These are phyloP conservation scores for Penicillium atrosanguineum DNA, from an alignment of 495 filamentous ascomycete species.

Conservation along the genomic window DNA sequence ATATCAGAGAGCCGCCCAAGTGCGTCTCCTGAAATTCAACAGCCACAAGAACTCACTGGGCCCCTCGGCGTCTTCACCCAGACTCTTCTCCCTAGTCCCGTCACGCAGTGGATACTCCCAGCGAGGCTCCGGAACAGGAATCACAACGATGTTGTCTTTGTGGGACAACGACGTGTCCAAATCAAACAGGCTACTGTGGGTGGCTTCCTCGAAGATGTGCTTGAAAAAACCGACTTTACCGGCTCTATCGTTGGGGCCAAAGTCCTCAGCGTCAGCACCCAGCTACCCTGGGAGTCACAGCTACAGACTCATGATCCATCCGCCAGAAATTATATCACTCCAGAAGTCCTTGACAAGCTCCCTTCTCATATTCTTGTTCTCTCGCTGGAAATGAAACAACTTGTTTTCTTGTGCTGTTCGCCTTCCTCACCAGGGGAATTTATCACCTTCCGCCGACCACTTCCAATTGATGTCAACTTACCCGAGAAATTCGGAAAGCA, in stretches of 20 bases:
- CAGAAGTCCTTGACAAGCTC: constrained; percentile 27
- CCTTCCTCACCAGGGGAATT: constrained; percentile 51
- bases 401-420: constrained; percentile 68
- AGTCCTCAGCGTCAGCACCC: constrained; percentile 35
- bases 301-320: constrained; percentile 16
- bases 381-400: constrained; percentile 63
- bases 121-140: constrained; percentile 66
- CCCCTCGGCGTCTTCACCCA: constrained; percentile 76
- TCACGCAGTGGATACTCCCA: constrained; percentile 76
- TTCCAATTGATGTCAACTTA: constrained; percentile 53
- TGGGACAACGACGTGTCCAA: constrained; percentile 65
- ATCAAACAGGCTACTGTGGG: constrained; percentile 60
- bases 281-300: constrained; percentile 33
- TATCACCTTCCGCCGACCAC: constrained; percentile 53
- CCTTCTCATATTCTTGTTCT: constrained; percentile 78
- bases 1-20: background rate
- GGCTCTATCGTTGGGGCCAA: constrained; percentile 53
- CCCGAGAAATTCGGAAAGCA: constrained; percentile 68
- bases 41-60: constrained; percentile 36
- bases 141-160: constrained; percentile 86
- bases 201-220: constrained; percentile 67
- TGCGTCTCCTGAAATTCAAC: background rate
- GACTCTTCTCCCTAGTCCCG: constrained; percentile 72
- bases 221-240: constrained; percentile 71
- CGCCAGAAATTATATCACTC: background rate